These are phyloP conservation scores for Ganoderma boninense DNA, from an alignment of 1,284 basidiomycete genomes.

Conservation along the genomic window DNA sequence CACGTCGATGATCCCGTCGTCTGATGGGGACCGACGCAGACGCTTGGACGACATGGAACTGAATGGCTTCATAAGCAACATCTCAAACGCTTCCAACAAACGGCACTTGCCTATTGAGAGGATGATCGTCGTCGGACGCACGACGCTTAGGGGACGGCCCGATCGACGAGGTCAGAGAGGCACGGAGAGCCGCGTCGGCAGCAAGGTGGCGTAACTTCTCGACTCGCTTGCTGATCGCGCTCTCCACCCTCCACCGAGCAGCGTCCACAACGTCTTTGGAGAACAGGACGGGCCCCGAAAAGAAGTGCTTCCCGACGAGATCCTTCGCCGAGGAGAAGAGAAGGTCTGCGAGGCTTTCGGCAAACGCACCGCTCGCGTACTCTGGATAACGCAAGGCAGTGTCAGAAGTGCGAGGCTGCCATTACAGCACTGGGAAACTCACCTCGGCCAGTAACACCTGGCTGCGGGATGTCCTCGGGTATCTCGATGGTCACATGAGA, in stretches of 20 bases:
- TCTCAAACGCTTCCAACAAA: background rate
- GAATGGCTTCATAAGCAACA: background rate
- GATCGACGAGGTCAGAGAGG: conserved; percentile 21
- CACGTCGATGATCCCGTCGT: conserved; percentile 28
- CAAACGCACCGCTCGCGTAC: conserved; percentile 60
- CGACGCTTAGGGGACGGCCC: conserved; percentile 37
- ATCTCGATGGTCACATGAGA: conserved; percentile 44
- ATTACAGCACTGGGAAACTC: conserved; percentile 13
- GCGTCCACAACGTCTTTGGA: conserved; percentile 43
- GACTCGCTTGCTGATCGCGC: conserved; percentile 24
- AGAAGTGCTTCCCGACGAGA: conserved; percentile 34
- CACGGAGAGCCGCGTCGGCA: conserved; percentile 22
- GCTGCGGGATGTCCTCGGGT: conserved; percentile 56
- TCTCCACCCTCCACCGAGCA: conserved; percentile 37
- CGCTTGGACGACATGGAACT: conserved; percentile 39
- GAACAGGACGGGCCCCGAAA: conserved; percentile 35
- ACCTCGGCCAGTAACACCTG: conserved; percentile 62
- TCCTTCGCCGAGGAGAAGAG: conserved; percentile 47
- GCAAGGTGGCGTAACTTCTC: conserved; percentile 33
- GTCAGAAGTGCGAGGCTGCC: background rate
- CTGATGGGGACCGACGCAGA: conserved; percentile 36
- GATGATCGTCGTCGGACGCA: conserved; percentile 35
- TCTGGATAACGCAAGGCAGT: conserved; percentile 43
- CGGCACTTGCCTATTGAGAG: conserved; percentile 24
- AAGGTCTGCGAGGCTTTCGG: conserved; percentile 57